Percentiles rank a stretch among this genome's conserved stretches.
Evolutionary conservation across 148 eudicot species (phyloP).

Genomic region (Polygonum maritimum): DNA sequence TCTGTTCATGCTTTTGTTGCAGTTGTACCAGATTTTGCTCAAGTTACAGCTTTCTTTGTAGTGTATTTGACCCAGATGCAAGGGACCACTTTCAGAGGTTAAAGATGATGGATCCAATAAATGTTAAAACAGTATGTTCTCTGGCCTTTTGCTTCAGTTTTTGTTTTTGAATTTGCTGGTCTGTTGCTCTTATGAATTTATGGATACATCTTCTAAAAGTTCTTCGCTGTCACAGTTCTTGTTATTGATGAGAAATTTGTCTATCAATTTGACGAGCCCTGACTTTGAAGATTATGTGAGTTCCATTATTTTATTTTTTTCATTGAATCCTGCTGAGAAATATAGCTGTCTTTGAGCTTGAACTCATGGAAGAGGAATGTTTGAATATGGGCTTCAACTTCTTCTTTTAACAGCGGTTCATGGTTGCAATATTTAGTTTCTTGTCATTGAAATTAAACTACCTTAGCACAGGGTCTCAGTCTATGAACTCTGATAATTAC

Average conservation of each 20-base stretch:
- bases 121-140: constrained; percentile 63
- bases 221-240: constrained; percentile 31
- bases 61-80: constrained; percentile 66
- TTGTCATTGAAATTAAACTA: background rate
- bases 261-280: constrained; percentile 34
- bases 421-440: background rate
- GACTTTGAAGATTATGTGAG: constrained; percentile 59
- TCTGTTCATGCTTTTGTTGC: constrained; percentile 12
- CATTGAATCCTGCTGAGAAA: background rate
- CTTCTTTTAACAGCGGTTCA: background rate
- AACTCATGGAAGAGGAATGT: background rate
- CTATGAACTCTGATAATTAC: background rate
- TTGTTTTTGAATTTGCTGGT: background rate
- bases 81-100: constrained; percentile 58
- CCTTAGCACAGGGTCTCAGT: background rate
- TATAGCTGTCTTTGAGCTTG: background rate
- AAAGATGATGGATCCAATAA: constrained; percentile 66
- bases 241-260: constrained; percentile 66
- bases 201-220: background rate
- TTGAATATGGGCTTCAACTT: background rate
- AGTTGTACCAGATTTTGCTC: constrained; percentile 77
- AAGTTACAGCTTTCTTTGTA: constrained; percentile 82
- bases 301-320: background rate
- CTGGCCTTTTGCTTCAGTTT: background rate
- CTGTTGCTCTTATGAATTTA: background rate